Percentiles rank a stretch among this genome's conserved stretches.
Evolutionary conservation across 139 green algal genomes (phyloP).

Genomic region (Micractinium conductrix): DNA sequence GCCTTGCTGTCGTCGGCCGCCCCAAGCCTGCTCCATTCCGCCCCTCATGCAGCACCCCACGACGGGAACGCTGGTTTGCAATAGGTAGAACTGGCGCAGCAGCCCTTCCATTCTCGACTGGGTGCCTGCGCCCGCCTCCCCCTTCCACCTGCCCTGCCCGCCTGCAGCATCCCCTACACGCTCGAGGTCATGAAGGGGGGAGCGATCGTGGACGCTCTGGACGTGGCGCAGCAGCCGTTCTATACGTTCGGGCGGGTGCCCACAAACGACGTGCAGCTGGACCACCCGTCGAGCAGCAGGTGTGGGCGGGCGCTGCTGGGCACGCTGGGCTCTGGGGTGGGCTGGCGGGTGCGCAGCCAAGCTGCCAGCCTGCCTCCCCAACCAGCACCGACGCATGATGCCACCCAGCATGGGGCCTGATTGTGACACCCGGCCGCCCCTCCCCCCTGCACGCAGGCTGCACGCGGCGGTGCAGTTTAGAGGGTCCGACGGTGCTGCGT

Average conservation of each 20-base stretch:
- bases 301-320: background rate
- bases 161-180: constrained; percentile 60
- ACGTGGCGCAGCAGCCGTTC: constrained; percentile 45
- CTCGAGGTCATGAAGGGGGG: constrained; percentile 79
- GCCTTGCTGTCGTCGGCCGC: background rate
- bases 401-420: background rate
- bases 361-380: background rate
- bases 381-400: background rate
- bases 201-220: constrained; percentile 50
- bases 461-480: constrained; percentile 81
- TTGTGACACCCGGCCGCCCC: background rate
- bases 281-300: constrained; percentile 81
- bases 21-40: background rate
- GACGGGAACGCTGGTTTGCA: too few species aligned
- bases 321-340: too few species aligned
- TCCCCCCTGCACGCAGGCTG: constrained; percentile 23
- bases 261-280: constrained; percentile 69
- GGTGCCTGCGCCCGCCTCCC: background rate
- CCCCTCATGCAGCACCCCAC: constrained; percentile 51
- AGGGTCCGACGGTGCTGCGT: constrained; percentile 59
- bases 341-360: too few species aligned
- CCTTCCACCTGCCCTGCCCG: background rate
- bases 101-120: too few species aligned
- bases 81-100: too few species aligned
- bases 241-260: constrained; percentile 76